Evolutionary conservation across 2,329 filamentous ascomycete genomes (phyloP).

Genomic region (Ceratocystis lukuohia): DNA sequence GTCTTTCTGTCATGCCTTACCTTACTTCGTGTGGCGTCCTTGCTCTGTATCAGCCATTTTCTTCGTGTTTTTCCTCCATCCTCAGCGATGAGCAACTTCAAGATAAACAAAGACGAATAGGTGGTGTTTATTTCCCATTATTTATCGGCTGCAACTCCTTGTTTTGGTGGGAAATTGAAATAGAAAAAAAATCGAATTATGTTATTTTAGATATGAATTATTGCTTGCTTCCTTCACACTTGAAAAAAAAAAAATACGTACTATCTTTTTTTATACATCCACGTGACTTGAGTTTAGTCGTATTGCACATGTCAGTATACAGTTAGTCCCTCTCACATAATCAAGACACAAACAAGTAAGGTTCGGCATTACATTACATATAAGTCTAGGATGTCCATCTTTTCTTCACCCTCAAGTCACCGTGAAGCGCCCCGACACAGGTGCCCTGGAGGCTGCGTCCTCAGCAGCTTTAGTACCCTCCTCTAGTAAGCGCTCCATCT

Average conservation of each 20-base stretch:
- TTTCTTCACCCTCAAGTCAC: constrained; percentile 47
- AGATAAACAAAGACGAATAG: neutral
- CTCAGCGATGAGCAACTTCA: neutral
- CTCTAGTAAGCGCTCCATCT: constrained; percentile 74
- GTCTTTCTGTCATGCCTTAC: neutral
- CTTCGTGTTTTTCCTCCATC: neutral
- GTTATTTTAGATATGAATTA: neutral
- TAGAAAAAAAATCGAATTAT: constrained; percentile 6
- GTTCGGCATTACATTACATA: constrained; percentile 1
- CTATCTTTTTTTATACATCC: neutral
- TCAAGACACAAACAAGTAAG: neutral
- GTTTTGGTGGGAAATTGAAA: too few relatives aligned
- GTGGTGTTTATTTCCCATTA: too few relatives aligned
- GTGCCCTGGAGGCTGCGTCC: constrained; percentile 69
- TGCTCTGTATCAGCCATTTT: neutral
- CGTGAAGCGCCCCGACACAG: constrained; percentile 70
- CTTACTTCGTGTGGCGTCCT: neutral
- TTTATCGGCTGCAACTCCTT: too few relatives aligned
- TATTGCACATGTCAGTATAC: too few relatives aligned
- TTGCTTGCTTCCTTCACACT: too few relatives aligned
- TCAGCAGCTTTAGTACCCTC: constrained; percentile 84
- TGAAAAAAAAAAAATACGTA: too few relatives aligned
- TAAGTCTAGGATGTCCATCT: neutral
- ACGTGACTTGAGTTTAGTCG: neutral
- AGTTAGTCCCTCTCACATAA: too few relatives aligned